Evolutionary conservation across 371 early-diverging fungal species (phyloP).

Genomic region (Lichtheimia hyalospora): DNA sequence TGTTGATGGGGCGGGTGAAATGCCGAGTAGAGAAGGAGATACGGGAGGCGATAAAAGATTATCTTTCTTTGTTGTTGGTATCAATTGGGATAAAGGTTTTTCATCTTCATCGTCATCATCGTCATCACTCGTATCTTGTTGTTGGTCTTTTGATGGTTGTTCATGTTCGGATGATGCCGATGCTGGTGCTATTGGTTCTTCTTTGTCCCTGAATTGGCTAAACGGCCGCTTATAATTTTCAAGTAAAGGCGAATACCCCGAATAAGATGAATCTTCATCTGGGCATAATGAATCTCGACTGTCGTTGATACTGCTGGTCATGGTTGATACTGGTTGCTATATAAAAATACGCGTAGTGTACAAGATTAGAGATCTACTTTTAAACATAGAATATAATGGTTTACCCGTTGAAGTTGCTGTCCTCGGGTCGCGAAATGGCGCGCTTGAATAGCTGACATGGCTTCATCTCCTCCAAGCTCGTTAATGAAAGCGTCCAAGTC

Average conservation of each 20-base stretch:
- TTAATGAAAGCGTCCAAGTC: conserved; percentile 22
- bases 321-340: too few species aligned
- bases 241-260: conserved; percentile 20
- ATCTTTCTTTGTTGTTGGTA: not conserved
- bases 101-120: too few species aligned
- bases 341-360: too few species aligned
- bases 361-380: too few species aligned
- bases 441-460: too few species aligned
- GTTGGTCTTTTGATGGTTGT: not conserved
- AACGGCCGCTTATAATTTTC: conserved; percentile 10
- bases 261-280: conserved; percentile 13
- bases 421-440: too few species aligned
- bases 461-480: conserved; percentile 17
- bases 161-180: not conserved
- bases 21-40: conserved; percentile 12
- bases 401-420: too few species aligned
- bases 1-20: conserved; percentile 7
- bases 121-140: not conserved
- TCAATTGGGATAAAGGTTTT: not conserved
- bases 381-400: too few species aligned
- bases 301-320: too few species aligned
- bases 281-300: conserved; percentile 8
- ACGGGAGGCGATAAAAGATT: conserved; percentile 12
- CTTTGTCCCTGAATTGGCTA: conserved; percentile 10
- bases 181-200: not conserved